A percentile compares a stretch with the other conserved stretches of the same genome.
phyloP scores from a whole-genome alignment of 73 alveolate species.

The Paramecium octaurelia region DNA sequence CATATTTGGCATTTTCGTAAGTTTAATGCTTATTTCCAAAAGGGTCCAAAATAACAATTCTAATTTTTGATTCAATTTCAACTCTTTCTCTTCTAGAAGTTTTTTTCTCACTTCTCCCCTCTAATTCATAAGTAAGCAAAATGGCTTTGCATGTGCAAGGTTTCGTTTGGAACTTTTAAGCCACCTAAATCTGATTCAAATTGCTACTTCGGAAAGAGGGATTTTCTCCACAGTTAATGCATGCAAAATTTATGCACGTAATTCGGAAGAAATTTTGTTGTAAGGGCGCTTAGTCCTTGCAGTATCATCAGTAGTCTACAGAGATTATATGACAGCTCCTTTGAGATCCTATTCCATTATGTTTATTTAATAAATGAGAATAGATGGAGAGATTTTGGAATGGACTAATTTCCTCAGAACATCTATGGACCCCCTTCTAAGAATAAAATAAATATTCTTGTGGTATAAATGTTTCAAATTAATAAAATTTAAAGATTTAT shows the following conservation, averaged over 20 bases:
- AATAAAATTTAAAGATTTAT: neutral
- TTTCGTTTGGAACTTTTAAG: neutral
- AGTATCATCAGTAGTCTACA: neutral
- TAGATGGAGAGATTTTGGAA: neutral
- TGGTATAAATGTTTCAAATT: neutral
- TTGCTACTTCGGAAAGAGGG: neutral
- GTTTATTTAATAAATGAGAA: neutral
- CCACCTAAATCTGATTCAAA: neutral
- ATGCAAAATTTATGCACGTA: slow-evolving; percentile 9
- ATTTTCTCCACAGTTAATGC: neutral
- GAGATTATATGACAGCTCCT: neutral
- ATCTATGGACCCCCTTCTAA: neutral
- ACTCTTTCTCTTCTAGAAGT: slow-evolving; percentile 43
- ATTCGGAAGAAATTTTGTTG: neutral
- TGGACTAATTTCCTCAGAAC: neutral
- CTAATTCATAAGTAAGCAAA: slow-evolving; percentile 15
- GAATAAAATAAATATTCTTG: neutral
- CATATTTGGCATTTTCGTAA: neutral
- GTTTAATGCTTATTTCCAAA: neutral
- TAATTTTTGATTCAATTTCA: neutral
- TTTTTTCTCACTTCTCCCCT: slow-evolving; percentile 42
- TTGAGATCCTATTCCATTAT: neutral
- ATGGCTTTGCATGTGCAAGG: slow-evolving; percentile 43
- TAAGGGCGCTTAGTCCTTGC: slow-evolving; percentile 9
- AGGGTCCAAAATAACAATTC: neutral